Conservation (phyloP, 2,329 filamentous ascomycete species). For the Zasmidium cellare region DNA sequence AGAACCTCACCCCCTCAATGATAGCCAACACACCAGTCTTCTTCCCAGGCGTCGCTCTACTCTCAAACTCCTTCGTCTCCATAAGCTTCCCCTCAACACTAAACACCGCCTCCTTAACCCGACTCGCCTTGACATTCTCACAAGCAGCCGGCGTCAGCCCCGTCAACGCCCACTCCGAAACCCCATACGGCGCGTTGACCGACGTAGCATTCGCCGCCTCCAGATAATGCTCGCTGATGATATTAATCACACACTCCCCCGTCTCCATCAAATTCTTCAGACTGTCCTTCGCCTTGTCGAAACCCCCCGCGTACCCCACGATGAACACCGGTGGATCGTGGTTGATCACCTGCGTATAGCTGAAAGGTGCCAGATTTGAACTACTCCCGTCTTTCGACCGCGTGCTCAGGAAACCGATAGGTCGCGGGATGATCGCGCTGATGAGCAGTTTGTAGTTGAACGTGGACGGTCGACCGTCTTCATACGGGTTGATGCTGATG, state of each 20-base stretch:
- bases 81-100: slow-evolving; percentile 79
- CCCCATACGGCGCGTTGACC: slow-evolving; percentile 74
- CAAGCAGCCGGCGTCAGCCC: slow-evolving; percentile 72
- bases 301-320: slow-evolving; percentile 59
- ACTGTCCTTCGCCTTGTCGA: slow-evolving; percentile 71
- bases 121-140: slow-evolving; percentile 64
- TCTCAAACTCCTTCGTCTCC: slow-evolving; percentile 74
- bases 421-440: slow-evolving; percentile 76
- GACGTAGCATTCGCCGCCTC: slow-evolving; percentile 84
- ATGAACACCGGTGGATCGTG: slow-evolving; percentile 86
- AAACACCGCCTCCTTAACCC: slow-evolving; percentile 82
- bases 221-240: slow-evolving; percentile 79
- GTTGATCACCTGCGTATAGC: slow-evolving; percentile 79
- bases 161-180: slow-evolving; percentile 75
- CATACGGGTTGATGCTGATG: slow-evolving; percentile 79
- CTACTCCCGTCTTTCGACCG: slow-evolving; percentile 60
- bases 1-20: slow-evolving; percentile 82
- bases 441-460: slow-evolving; percentile 95
- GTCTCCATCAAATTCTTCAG: slow-evolving; percentile 71
- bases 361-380: slow-evolving; percentile 83
- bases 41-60: slow-evolving; percentile 66
- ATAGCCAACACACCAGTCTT: slow-evolving; percentile 74
- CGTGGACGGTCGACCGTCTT: slow-evolving; percentile 62
- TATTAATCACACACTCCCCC: slow-evolving; percentile 76
- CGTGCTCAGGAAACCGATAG: slow-evolving; percentile 68